phyloP scores from a whole-genome alignment of 495 filamentous ascomycete genomes.

The Aspergillus coremiiformis region DNA sequence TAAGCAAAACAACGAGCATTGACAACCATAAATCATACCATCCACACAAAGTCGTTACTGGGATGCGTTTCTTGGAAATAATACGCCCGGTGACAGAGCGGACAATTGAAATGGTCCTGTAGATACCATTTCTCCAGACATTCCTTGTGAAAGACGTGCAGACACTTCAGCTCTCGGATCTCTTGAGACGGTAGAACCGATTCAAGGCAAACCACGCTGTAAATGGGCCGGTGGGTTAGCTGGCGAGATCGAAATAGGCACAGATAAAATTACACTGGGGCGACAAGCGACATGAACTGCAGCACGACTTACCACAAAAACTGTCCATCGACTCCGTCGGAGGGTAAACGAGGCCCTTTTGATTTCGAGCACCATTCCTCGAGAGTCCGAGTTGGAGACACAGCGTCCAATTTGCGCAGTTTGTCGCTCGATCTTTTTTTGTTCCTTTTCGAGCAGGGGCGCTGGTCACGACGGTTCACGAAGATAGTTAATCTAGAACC shows the following conservation, averaged over 20 bases:
- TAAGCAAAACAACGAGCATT: neutral
- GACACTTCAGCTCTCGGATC: conserved; percentile 37
- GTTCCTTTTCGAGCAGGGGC: conserved; percentile 14
- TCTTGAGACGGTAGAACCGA: conserved; percentile 33
- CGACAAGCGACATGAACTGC: no score
- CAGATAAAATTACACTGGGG: no score
- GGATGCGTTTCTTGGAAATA: conserved; percentile 28
- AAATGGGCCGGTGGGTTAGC: neutral
- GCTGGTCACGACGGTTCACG: conserved; percentile 32
- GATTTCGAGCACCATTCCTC: conserved; percentile 38
- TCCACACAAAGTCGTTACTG: conserved; percentile 35
- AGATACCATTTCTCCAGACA: conserved; percentile 43
- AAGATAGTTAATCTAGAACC: conserved; percentile 30
- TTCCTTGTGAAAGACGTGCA: conserved; percentile 42
- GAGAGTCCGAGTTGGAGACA: conserved; percentile 34
- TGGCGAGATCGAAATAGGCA: neutral
- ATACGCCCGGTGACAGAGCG: conserved; percentile 37
- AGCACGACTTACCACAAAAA: conserved; percentile 39
- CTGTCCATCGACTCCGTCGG: conserved; percentile 32
- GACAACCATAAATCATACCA: conserved; percentile 27
- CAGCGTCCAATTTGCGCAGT: conserved; percentile 33
- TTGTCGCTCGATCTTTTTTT: conserved; percentile 29
- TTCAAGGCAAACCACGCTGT: conserved; percentile 39
- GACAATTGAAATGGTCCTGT: conserved; percentile 38
- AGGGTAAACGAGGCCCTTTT: conserved; percentile 29